phyloP scores from a whole-genome alignment of 2,329 filamentous ascomycete genomes.

The Ramularia endophylla region DNA sequence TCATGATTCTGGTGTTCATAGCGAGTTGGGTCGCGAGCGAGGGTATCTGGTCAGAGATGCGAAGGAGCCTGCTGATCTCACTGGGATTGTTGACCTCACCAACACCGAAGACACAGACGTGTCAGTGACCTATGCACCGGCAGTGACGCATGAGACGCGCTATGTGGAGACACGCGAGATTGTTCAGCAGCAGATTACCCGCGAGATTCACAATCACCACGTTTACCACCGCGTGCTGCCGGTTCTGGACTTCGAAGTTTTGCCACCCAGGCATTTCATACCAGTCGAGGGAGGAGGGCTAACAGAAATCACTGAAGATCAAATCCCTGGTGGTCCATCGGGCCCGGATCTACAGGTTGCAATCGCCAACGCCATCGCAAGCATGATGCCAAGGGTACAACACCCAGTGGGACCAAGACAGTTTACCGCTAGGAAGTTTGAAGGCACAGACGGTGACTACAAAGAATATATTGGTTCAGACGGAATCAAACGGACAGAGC shows the following conservation, averaged over 20 bases:
- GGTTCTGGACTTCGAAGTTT: slow-evolving; percentile 47
- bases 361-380: slow-evolving; percentile 30
- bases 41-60: too few species aligned
- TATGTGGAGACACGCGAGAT: slow-evolving; percentile 41
- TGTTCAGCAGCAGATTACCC: slow-evolving; percentile 42
- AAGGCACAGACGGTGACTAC: slow-evolving; percentile 36
- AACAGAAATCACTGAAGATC: slow-evolving; percentile 41
- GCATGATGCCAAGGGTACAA: slow-evolving; percentile 16
- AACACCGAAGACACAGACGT: slow-evolving; percentile 36
- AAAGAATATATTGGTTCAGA: slow-evolving; percentile 35
- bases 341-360: slow-evolving; percentile 23
- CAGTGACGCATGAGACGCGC: slow-evolving; percentile 46
- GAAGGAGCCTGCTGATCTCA: too few species aligned
- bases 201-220: slow-evolving; percentile 51
- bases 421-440: slow-evolving; percentile 33
- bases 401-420: slow-evolving; percentile 11
- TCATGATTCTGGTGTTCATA: too few species aligned
- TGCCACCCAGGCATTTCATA: slow-evolving; percentile 49
- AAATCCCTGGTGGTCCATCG: slow-evolving; percentile 18
- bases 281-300: slow-evolving; percentile 33
- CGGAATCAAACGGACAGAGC: slow-evolving; percentile 39
- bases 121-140: slow-evolving; percentile 33
- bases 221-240: slow-evolving; percentile 49
- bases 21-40: too few species aligned
- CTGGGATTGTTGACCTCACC: slow-evolving; percentile 7